Percentiles rank a stretch among this genome's conserved stretches.
Conservation (phyloP, 331 rosid genomes). For the Quercus lobata region DNA sequence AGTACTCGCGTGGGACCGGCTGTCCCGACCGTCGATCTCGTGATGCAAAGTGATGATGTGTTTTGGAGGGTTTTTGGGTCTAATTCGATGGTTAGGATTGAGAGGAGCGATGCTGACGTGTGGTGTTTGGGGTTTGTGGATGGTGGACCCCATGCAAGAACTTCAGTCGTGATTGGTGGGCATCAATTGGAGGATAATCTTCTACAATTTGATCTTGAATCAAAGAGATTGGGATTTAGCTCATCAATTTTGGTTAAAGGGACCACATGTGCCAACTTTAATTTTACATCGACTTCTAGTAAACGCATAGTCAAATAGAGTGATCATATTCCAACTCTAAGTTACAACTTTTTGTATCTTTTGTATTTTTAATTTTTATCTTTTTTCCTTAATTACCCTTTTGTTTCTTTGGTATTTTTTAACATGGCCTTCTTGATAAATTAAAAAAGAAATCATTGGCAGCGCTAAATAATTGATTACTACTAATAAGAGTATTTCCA, state of each 20-base stretch:
- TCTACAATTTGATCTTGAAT: conserved; percentile 32
- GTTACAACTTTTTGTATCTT: neutral
- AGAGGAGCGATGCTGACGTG: conserved; percentile 18
- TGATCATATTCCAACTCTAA: too few species aligned
- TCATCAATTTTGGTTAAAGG: neutral
- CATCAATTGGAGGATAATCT: conserved; percentile 43
- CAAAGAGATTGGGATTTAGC: conserved; percentile 25
- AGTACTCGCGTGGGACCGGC: conserved; percentile 36
- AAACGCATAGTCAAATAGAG: neutral
- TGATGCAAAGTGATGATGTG: conserved; percentile 38
- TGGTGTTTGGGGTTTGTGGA: conserved; percentile 52
- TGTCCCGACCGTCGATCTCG: conserved; percentile 46
- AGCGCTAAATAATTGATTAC: too few species aligned
- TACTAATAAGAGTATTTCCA: too few species aligned
- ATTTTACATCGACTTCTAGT: neutral
- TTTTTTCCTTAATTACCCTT: too few species aligned
- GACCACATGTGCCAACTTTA: neutral
- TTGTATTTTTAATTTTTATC: neutral
- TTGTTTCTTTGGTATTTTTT: too few species aligned
- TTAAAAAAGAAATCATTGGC: too few species aligned
- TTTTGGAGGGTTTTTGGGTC: conserved; percentile 44
- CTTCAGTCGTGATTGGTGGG: conserved; percentile 43
- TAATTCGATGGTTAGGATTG: conserved; percentile 48
- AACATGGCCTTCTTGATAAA: too few species aligned
- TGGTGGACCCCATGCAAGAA: conserved; percentile 34